A percentile compares a stretch with the other conserved stretches of the same genome.
Evolutionary conservation across 106 monocot species (phyloP).

Genomic region (Dioscorea alata): DNA sequence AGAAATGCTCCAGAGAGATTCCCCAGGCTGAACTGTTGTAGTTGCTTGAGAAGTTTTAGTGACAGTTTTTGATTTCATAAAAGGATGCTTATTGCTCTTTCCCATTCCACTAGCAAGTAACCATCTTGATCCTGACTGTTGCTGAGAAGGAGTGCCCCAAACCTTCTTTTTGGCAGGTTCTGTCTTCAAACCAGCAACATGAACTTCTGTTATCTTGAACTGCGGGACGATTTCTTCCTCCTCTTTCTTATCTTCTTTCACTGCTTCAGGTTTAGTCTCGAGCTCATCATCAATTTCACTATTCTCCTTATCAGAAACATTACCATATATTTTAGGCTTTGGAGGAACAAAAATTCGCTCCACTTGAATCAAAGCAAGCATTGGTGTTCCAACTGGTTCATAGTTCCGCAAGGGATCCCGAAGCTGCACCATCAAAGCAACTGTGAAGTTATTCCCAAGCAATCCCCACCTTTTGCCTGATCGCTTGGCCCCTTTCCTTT

Average conservation of each 20-base stretch:
- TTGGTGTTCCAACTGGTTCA: conserved; percentile 92
- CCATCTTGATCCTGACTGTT: conserved; percentile 91
- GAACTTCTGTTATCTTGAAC: conserved; percentile 87
- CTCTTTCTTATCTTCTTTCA: conserved; percentile 33
- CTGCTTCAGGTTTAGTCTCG: conserved; percentile 27
- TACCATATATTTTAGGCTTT: conserved; percentile 70
- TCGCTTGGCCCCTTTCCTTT: conserved; percentile 48
- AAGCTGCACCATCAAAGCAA: conserved; percentile 96
- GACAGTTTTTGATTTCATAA: conserved; percentile 69
- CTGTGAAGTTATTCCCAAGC: conserved; percentile 91
- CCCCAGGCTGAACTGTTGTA: conserved; percentile 49
- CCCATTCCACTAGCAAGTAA: conserved; percentile 96
- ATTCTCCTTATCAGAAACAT: conserved; percentile 53
- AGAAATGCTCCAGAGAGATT: conserved; percentile 96
- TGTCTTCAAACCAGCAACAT: conserved; percentile 83
- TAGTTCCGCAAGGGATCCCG: conserved; percentile 89
- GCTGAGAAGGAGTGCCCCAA: conserved; percentile 62
- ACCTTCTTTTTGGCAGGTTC: conserved; percentile 63
- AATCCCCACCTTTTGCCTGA: conserved; percentile 81
- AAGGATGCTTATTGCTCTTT: conserved; percentile 76
- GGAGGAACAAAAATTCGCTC: conserved; percentile 89
- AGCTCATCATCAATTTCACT: conserved; percentile 46
- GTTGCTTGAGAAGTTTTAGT: conserved; percentile 33
- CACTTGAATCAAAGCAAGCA: conserved; percentile 95
- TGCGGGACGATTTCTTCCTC: conserved; percentile 48